Base-by-base conservation (phyloP, 129 eudicot species). In the Mikania micrantha region DNA sequence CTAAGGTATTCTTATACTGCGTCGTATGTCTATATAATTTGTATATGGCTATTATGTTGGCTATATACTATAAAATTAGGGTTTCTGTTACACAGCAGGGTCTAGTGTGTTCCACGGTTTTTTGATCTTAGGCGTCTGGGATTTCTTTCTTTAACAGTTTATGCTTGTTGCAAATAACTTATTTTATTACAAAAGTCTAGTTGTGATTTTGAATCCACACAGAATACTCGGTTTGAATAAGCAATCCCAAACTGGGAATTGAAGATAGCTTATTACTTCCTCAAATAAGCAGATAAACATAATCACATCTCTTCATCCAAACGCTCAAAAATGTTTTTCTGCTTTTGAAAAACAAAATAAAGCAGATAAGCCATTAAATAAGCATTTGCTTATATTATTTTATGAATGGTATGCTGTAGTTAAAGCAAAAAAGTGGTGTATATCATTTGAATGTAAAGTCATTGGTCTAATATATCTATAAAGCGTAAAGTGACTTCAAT, bases 1-100 rank as follows among this genome's bases (percentile, higher is more conserved):
- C 96, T 10, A 81, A 89, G 95, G 99, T 93, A 81, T 44, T 15
- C 40, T 12, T 47, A 21, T 64, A 52, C 28, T 50, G 50, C 21
- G 22, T 27, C 34, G 1, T 74, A 38, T 64, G 28, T 25, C 10
- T 41, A 1, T 13, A 5, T 19, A 16, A 31, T 9, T 19, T 42
- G 2, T 39, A n/a, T 63, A 25, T 57, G 13, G 66, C 16, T 42
- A 9, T 66, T 20, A 2, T 12, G 45, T 13, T 65, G 28, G 32
- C 0, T 13, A 3, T 65, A 49, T 9, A 22, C 5, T 76, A 1
- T 71, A 20, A 38, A 40, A 67, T 32, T 64, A 63, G 77, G 66
- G 69, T 62, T 77, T 60, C n/a, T 67, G 40, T 64, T 59, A 22
- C 17, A 59, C 44, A 59, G 8, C 45, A 12, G 73, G 32, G 41